Evolutionary conservation across 1,139 yeast species (phyloP).

Genomic region (Kurtzmaniella quercitrusa): DNA sequence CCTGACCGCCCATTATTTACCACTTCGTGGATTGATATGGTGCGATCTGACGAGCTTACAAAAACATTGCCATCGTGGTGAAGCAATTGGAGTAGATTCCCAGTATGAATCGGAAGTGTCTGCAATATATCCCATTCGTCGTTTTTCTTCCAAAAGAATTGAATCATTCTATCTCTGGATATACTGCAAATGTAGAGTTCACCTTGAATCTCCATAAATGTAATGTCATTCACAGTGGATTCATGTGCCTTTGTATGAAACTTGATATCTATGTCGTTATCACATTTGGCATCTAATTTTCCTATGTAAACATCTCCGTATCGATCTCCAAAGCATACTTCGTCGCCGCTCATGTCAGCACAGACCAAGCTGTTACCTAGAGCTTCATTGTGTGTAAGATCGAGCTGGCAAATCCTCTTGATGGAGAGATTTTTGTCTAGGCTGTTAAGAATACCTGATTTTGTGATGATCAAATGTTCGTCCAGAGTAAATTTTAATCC

Average conservation of each 20-base stretch:
- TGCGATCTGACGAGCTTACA: conserved; percentile 58
- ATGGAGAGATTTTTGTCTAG: conserved; percentile 13
- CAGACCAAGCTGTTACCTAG: conserved; percentile 26
- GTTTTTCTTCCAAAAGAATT: conserved; percentile 32
- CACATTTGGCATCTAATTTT: not conserved
- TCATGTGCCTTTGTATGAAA: conserved; percentile 43
- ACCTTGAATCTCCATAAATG: conserved; percentile 21
- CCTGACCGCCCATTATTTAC: conserved; percentile 1
- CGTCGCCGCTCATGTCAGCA: conserved; percentile 19
- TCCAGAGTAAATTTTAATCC: conserved; percentile 33
- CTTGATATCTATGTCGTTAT: conserved; percentile 7
- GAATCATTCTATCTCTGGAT: conserved; percentile 62
- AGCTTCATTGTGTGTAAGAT: conserved; percentile 23
- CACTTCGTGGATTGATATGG: conserved; percentile 48
- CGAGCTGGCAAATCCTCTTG: conserved; percentile 13
- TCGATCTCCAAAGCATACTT: conserved; percentile 43
- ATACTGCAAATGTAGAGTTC: conserved; percentile 36
- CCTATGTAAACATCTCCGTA: conserved; percentile 37
- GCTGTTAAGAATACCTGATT: conserved; percentile 31
- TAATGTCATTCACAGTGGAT: conserved; percentile 43
- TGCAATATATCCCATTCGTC: conserved; percentile 48
- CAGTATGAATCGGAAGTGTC: conserved; percentile 56
- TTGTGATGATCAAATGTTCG: conserved; percentile 36
- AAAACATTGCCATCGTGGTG: conserved; percentile 30
- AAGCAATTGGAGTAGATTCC: conserved; percentile 41